Evolutionary conservation across 1,139 yeast species (phyloP), one percentile per base, ranked within the genome.

Genomic region (Hyphopichia burtonii): DNA sequence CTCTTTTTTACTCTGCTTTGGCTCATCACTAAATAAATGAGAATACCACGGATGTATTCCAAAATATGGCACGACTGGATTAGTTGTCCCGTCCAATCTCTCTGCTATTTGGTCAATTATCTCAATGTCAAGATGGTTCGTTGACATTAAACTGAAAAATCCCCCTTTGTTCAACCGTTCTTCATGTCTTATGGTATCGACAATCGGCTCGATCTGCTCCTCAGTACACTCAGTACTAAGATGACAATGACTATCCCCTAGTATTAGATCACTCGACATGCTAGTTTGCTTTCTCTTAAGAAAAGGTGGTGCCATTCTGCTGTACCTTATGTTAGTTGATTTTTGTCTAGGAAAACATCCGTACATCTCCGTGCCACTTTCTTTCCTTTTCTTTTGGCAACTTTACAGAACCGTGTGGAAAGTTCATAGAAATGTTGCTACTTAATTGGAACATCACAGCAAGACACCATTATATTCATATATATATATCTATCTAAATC

Each of bases 11-110:
- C 20, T 17, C 6, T 16, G 14, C 4, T 4, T 25, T 3, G 15
- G 59, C 7, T 62, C 50, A 2, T 38, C 43, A 9, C 78, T 66
- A 48, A 81, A 83, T 25, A 83, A 53, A 60, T 91, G 96, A 2
- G 81, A 65, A 55, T 78, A 89, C 97, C 97, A 91, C 0, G 98
- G 98, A 59, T 93, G 98, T 4, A 88, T 70, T 0, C 98, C 99
- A 58, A 82, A 83, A 41, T 83, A 80, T 0, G 93, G 84, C 1
- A 74, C 61, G 1, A 85, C 62, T 23, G 53, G 37, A 2, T 48
- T 36, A 5, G 3, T 7, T 18, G 22, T 8, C 7, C 17, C 4
- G 59, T 58, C 1, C 3, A 61, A 44, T 10, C 54, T 51, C 2
- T 55, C 60, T 8, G 69, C 61, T 27, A 76, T 45, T 7, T 44